Percentiles rank a stretch among this genome's conserved stretches.
phyloP scores from a whole-genome alignment of 2,329 filamentous ascomycete species.

The Fusarium denticulatum region DNA sequence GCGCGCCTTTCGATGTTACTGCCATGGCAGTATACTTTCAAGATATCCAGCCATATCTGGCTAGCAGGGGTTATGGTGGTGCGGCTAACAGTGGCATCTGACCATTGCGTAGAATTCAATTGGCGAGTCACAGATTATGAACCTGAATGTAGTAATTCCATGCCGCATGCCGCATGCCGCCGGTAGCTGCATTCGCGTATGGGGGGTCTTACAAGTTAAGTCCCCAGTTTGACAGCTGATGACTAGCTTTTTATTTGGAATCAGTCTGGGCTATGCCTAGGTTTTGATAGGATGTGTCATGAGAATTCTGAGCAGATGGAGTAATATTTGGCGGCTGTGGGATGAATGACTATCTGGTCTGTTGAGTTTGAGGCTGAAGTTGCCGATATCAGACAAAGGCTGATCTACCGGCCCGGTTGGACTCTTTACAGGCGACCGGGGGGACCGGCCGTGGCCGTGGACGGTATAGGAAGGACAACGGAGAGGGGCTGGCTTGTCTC shows the following conservation, averaged over 20 bases:
- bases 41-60: background rate
- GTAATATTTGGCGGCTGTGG: background rate
- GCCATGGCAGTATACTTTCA: background rate
- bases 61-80: constrained; percentile 10
- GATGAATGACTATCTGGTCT: background rate
- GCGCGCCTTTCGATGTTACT: background rate
- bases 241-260: background rate
- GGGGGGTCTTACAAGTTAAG: background rate
- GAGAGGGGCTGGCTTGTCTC: background rate
- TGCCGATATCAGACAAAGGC: background rate
- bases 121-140: constrained; percentile 26
- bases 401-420: constrained; percentile 19
- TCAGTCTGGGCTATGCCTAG: background rate
- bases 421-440: constrained; percentile 10
- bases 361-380: background rate
- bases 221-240: background rate
- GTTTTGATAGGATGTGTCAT: background rate
- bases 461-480: constrained; percentile 18
- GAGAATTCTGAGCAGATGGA: background rate
- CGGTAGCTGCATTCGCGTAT: background rate
- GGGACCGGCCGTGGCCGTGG: background rate
- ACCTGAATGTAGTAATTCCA: background rate
- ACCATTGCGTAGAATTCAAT: constrained; percentile 33
- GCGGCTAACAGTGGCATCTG: constrained; percentile 32
- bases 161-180: background rate